Percentiles rank a stretch among this genome's conserved stretches.
These are phyloP conservation scores for Chlorella sp. DNA, from an alignment of 139 green algal species.

Conservation along the genomic window DNA sequence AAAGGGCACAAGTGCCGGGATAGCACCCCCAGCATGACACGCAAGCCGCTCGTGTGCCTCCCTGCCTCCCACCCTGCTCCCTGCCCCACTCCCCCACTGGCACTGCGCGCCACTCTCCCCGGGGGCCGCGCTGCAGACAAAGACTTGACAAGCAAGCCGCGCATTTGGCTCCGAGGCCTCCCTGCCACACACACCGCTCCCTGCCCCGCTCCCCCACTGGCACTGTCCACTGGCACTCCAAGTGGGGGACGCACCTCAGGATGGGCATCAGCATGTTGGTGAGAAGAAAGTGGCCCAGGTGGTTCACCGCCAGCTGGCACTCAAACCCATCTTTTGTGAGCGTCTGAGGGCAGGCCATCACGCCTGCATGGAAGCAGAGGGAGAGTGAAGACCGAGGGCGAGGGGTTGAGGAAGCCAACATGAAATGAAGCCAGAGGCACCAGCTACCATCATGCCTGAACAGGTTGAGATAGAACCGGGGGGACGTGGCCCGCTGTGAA, in stretches of 20 bases:
- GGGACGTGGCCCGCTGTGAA: no score
- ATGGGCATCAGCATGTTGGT: constrained; percentile 73
- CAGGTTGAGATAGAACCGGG: no score
- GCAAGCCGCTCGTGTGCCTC: not conserved
- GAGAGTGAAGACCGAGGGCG: no score
- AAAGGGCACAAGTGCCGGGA: no score
- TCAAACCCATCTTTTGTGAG: constrained; percentile 83
- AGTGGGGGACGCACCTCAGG: constrained; percentile 43
- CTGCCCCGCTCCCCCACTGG: not conserved
- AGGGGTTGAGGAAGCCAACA: no score
- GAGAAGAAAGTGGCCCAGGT: constrained; percentile 83
- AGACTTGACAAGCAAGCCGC: no score
- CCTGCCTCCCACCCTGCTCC: not conserved
- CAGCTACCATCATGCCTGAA: no score
- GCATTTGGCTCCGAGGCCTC: not conserved
- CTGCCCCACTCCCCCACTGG: not conserved
- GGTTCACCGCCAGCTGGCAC: constrained; percentile 72
- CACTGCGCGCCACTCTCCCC: no score
- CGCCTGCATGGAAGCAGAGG: constrained; percentile 44
- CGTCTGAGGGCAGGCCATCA: constrained; percentile 82
- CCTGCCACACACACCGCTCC: not conserved
- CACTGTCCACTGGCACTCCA: no score
- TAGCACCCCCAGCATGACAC: no score
- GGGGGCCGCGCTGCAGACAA: no score
- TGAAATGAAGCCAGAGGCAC: no score